A percentile compares a stretch with the other conserved stretches of the same genome.
Conservation (phyloP, 257 asterid species). For the Jaltomata sinuosa region DNA sequence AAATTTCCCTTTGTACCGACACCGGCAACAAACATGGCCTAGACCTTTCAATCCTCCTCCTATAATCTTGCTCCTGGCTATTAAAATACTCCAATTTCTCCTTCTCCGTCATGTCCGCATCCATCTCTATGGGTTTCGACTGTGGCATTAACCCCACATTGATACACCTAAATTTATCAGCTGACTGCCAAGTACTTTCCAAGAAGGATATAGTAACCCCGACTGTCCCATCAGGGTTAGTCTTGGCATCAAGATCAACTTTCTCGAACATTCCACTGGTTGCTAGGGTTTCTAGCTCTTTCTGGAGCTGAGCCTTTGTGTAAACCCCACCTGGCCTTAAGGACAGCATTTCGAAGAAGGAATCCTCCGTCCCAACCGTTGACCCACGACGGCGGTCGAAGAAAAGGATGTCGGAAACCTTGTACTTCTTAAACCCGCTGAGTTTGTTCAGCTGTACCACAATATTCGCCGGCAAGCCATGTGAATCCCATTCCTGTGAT, state of each 20-base stretch:
- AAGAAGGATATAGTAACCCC: slow-evolving; percentile 59
- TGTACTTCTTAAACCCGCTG: slow-evolving; percentile 82
- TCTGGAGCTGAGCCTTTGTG: slow-evolving; percentile 77
- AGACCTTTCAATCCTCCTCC: slow-evolving; percentile 63
- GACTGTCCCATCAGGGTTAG: slow-evolving; percentile 82
- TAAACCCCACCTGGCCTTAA: slow-evolving; percentile 83
- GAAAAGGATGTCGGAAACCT: slow-evolving; percentile 73
- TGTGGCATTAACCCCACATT: slow-evolving; percentile 88
- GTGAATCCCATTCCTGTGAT: slow-evolving; percentile 79
- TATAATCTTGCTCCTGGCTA: slow-evolving; percentile 72
- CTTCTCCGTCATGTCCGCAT: slow-evolving; percentile 91
- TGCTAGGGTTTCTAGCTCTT: slow-evolving; percentile 82
- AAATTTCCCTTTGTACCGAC: slow-evolving; percentile 63
- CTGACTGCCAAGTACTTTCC: slow-evolving; percentile 86
- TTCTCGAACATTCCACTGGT: slow-evolving; percentile 93
- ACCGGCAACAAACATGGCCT: slow-evolving; percentile 82
- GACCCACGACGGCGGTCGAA: slow-evolving; percentile 55
- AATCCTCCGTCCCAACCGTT: slow-evolving; percentile 67
- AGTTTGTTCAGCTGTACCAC: slow-evolving; percentile 72
- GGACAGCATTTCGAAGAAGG: slow-evolving; percentile 90
- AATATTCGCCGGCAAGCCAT: slow-evolving; percentile 89
- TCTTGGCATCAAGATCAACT: slow-evolving; percentile 71
- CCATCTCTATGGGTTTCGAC: slow-evolving; percentile 86
- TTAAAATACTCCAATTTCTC: slow-evolving; percentile 56
- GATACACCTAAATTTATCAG: slow-evolving; percentile 78